Conservation (phyloP, 176 grass and related monocot genomes). For the Bolboschoenus planiculmis region DNA sequence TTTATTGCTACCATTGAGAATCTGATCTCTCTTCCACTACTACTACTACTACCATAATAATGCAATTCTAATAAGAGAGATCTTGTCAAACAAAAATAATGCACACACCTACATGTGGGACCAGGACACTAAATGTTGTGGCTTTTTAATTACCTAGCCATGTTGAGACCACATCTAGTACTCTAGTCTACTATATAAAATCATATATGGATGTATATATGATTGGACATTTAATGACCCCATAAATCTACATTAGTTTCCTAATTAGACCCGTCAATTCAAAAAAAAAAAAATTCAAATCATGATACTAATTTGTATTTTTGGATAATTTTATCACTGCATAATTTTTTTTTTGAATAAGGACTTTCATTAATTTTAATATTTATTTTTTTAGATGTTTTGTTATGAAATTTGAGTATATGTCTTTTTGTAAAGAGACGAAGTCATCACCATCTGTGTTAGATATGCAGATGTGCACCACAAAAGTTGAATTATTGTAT, state of each 20-base stretch:
- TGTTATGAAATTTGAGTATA: too few species aligned
- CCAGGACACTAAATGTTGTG: slow-evolving; percentile 5
- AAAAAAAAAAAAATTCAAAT: background rate
- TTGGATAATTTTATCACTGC: background rate
- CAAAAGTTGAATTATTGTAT: too few species aligned
- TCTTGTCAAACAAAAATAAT: slow-evolving; percentile 24
- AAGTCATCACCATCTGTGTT: too few species aligned
- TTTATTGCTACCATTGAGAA: slow-evolving; percentile 2
- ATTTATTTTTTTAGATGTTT: too few species aligned
- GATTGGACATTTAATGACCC: too few species aligned
- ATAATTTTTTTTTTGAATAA: too few species aligned
- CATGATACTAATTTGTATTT: background rate
- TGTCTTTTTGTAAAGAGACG: too few species aligned
- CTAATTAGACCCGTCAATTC: background rate
- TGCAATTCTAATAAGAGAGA: slow-evolving; percentile 4
- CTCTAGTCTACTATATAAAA: too few species aligned
- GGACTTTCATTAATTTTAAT: too few species aligned
- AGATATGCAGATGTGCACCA: too few species aligned
- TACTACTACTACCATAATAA: too few species aligned
- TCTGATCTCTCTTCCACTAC: slow-evolving; percentile 29
- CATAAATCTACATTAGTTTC: background rate
- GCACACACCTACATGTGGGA: slow-evolving; percentile 8
- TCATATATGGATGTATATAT: background rate
- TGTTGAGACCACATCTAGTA: background rate
- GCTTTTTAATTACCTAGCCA: slow-evolving; percentile 19